Conservation (phyloP, 1,284 basidiomycete genomes). For the Tilletia setariae region DNA sequence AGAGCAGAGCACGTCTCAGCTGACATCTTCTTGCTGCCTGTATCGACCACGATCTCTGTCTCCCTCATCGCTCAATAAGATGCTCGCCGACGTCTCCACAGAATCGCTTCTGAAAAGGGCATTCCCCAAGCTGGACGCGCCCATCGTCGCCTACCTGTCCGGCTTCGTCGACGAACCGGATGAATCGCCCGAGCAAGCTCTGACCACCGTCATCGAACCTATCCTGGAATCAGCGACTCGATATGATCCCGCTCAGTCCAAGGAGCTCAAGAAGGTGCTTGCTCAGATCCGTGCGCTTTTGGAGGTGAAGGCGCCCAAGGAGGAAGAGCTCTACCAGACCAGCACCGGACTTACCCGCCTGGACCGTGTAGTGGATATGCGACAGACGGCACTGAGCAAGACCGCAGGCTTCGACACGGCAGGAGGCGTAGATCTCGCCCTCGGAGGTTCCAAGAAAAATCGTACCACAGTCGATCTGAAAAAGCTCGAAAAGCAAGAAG, state of each 20-base stretch:
- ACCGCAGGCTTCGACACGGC: constrained; percentile 50
- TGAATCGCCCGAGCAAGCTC: constrained; percentile 40
- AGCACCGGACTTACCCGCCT: constrained; percentile 66
- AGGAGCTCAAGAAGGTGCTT: constrained; percentile 32
- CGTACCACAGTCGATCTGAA: constrained; percentile 95
- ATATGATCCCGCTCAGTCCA: constrained; percentile 32
- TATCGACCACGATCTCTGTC: no score
- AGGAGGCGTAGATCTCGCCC: constrained; percentile 66
- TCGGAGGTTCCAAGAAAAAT: constrained; percentile 89
- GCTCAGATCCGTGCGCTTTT: constrained; percentile 41
- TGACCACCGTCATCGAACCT: constrained; percentile 42
- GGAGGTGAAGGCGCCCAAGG: constrained; percentile 35
- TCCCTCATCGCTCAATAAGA: constrained; percentile 14
- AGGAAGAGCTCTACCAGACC: constrained; percentile 46
- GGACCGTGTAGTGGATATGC: constrained; percentile 93
- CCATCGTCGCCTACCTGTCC: constrained; percentile 86
- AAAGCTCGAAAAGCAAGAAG: constrained; percentile 97
- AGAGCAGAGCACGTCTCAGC: no score
- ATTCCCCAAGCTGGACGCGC: constrained; percentile 85
- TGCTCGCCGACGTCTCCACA: constrained; percentile 61
- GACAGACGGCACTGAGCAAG: constrained; percentile 62
- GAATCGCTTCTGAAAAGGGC: constrained; percentile 66
- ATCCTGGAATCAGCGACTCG: constrained; percentile 50
- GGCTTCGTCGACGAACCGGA: constrained; percentile 83
- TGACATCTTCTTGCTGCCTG: no score